Conservation (phyloP, 257 asterid genomes). For the Scutellaria baicalensis region DNA sequence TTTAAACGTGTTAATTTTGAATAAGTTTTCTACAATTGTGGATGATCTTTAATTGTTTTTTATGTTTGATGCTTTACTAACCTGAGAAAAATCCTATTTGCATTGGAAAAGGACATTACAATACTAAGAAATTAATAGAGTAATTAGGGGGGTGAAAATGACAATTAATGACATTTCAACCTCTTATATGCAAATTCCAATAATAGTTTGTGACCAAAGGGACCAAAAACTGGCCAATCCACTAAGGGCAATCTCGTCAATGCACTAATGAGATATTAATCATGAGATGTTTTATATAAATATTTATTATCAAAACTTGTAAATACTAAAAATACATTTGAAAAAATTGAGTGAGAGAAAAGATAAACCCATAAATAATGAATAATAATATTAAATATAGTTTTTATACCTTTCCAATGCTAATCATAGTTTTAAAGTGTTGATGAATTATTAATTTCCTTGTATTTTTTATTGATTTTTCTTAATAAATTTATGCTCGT, state of each 20-base stretch:
- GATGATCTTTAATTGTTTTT: neutral
- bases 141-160: constrained; percentile 17
- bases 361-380: too few relatives aligned
- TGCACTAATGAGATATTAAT: too few relatives aligned
- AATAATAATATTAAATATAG: too few relatives aligned
- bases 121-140: neutral
- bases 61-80: neutral
- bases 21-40: neutral
- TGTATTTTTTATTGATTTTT: too few relatives aligned
- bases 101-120: neutral
- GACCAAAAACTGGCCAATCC: constrained; percentile 19
- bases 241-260: neutral
- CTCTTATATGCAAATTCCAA: constrained; percentile 23
- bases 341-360: too few relatives aligned
- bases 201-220: constrained; percentile 19
- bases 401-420: too few relatives aligned
- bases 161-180: constrained; percentile 19
- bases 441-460: too few relatives aligned
- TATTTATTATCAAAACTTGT: too few relatives aligned
- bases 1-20: neutral
- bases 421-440: too few relatives aligned
- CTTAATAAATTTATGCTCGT: too few relatives aligned
- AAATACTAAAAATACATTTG: too few relatives aligned
- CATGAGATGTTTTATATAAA: too few relatives aligned
- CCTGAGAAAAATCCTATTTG: neutral